Conservation (phyloP, 441 rosid species). For the Mallotus japonicus region DNA sequence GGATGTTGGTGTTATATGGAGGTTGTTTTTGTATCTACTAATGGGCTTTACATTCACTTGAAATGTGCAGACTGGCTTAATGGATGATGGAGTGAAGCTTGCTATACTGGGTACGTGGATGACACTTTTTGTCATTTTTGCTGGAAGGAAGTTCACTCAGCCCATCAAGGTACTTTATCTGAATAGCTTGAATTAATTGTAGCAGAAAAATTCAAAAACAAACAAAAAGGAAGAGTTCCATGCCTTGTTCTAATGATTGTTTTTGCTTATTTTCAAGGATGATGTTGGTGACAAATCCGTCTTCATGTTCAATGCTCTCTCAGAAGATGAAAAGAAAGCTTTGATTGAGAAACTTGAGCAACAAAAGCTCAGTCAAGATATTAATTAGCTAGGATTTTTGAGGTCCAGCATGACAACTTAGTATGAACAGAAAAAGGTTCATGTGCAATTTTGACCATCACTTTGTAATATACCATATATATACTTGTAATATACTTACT, state of each 20-base stretch:
- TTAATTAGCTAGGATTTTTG: background rate
- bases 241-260: conserved; percentile 23
- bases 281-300: conserved; percentile 94
- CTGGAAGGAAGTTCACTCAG: conserved; percentile 93
- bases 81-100: conserved; percentile 70
- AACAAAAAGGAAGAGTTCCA: no score
- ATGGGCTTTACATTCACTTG: conserved; percentile 6
- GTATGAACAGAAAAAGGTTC: conserved; percentile 8
- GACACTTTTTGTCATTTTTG: conserved; percentile 74
- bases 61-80: conserved; percentile 62
- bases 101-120: conserved; percentile 76
- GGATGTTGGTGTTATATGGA: background rate
- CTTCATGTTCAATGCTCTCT: conserved; percentile 74
- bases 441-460: conserved; percentile 21
- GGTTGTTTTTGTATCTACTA: background rate
- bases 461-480: background rate
- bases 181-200: background rate
- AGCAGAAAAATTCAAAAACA: background rate
- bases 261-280: conserved; percentile 43
- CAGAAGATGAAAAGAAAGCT: conserved; percentile 70
- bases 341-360: conserved; percentile 64
- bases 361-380: conserved; percentile 33
- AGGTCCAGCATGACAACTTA: background rate
- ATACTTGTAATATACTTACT: background rate
- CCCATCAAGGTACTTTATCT: conserved; percentile 64